phyloP scores from a whole-genome alignment of 106 monocot genomes.

The Platanthera zijinensis region DNA sequence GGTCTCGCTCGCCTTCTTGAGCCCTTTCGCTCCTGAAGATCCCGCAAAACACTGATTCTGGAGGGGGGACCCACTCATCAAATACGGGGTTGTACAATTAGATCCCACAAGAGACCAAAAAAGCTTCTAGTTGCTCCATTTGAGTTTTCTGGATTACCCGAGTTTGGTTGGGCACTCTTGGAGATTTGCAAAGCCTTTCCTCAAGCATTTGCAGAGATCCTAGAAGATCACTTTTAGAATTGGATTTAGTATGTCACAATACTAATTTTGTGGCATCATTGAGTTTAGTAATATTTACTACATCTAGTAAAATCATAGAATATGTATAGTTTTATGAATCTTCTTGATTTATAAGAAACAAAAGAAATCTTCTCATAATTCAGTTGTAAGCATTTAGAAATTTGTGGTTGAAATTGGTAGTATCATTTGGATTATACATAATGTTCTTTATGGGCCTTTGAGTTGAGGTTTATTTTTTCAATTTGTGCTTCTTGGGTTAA shows the following conservation, averaged over 20 bases:
- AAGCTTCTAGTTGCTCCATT: not conserved
- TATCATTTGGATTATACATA: not conserved
- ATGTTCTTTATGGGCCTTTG: not conserved
- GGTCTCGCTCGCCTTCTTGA: too few species aligned
- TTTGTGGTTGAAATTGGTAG: not conserved
- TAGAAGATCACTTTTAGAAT: not conserved
- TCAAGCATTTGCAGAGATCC: not conserved
- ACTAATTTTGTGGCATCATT: not conserved
- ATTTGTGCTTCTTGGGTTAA: not conserved
- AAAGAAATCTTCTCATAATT: not conserved
- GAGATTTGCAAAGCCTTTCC: not conserved
- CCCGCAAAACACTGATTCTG: too few species aligned
- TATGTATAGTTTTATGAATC: not conserved
- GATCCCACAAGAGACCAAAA: not conserved
- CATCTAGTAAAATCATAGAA: not conserved
- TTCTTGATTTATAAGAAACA: not conserved
- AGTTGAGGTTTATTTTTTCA: not conserved
- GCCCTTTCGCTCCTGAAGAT: too few species aligned
- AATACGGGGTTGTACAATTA: too few species aligned
- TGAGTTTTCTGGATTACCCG: not conserved
- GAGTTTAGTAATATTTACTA: conserved; percentile 1
- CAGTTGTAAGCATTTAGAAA: not conserved
- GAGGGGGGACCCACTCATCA: too few species aligned
- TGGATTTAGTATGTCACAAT: not conserved
- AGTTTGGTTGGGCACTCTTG: not conserved